Evolutionary conservation across 257 asterid species (phyloP).

Genomic region (Salvia hispanica): DNA sequence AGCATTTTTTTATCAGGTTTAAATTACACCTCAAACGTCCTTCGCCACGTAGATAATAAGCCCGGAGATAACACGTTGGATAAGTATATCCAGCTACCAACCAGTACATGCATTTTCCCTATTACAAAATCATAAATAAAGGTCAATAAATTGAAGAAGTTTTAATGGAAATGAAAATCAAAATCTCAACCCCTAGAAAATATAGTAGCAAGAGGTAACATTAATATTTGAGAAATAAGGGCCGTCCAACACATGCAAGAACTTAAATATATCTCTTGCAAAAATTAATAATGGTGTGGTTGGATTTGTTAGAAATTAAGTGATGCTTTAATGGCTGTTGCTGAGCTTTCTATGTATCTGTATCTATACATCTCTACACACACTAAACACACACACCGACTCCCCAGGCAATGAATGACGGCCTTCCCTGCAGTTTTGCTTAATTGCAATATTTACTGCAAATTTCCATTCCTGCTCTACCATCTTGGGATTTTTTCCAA

Average conservation of each 20-base stretch:
- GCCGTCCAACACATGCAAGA: slow-evolving; percentile 34
- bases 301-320: slow-evolving; percentile 62
- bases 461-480: slow-evolving; percentile 51
- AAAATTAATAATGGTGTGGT: slow-evolving; percentile 54
- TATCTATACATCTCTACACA: not conserved
- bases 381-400: slow-evolving; percentile 36
- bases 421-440: slow-evolving; percentile 49
- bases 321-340: slow-evolving; percentile 53
- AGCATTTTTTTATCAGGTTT: too few relatives aligned
- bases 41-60: too few relatives aligned
- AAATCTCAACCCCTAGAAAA: not conserved
- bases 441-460: slow-evolving; percentile 67
- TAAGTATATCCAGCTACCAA: not conserved
- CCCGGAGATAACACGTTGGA: too few relatives aligned
- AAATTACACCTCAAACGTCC: too few relatives aligned
- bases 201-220: not conserved
- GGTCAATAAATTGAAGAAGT: slow-evolving; percentile 14
- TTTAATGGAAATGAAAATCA: slow-evolving; percentile 6
- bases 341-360: slow-evolving; percentile 35
- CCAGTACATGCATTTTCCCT: not conserved
- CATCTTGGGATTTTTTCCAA: slow-evolving; percentile 42
- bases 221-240: slow-evolving; percentile 33
- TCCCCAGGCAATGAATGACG: slow-evolving; percentile 63
- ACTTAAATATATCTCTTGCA: slow-evolving; percentile 35
- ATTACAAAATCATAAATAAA: not conserved